phyloP scores from a whole-genome alignment of 441 rosid species.

The Gossypium davidsonii region DNA sequence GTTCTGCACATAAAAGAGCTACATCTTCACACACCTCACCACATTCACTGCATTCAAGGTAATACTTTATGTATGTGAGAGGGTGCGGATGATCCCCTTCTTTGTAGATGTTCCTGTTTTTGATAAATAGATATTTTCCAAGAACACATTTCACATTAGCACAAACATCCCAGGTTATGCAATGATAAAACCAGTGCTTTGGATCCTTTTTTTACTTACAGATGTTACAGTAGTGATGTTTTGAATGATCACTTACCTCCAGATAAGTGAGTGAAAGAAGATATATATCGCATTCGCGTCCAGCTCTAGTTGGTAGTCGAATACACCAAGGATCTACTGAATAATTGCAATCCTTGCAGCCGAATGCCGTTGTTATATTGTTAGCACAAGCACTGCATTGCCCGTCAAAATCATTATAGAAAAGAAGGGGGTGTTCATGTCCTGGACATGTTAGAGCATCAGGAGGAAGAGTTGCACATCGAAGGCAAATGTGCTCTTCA shows the following conservation, averaged over 20 bases:
- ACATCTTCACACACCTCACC: background rate
- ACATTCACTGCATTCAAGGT: background rate
- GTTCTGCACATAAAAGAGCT: background rate
- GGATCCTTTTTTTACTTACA: background rate
- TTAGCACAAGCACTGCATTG: background rate
- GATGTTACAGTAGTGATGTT: background rate
- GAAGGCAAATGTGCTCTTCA: background rate
- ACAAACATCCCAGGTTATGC: background rate
- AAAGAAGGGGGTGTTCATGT: background rate
- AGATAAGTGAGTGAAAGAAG: background rate
- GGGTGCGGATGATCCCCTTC: background rate
- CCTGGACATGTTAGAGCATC: background rate
- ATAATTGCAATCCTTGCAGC: background rate
- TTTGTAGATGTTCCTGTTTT: background rate
- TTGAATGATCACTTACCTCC: background rate
- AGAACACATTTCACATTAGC: background rate
- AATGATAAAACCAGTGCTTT: background rate
- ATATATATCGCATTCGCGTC: background rate
- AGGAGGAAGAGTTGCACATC: background rate
- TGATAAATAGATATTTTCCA: background rate
- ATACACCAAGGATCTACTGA: background rate
- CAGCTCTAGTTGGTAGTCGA: background rate
- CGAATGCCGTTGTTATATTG: accelerated
- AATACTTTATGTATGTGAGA: background rate
- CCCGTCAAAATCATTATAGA: background rate